Base-by-base conservation (phyloP, 2,329 filamentous ascomycete species). In the Fusarium irregulare region DNA sequence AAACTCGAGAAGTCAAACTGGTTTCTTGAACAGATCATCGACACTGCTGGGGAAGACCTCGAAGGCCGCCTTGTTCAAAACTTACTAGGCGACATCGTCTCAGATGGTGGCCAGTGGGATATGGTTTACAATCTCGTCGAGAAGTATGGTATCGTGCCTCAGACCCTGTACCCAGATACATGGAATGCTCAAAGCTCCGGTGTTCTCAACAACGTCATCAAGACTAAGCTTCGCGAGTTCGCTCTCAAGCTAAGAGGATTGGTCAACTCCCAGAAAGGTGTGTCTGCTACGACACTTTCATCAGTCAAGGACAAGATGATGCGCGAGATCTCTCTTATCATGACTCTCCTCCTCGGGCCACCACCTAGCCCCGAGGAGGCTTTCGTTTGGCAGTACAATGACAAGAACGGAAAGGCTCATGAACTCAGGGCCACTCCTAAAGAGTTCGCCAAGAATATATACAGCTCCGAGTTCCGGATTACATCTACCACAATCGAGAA, bases 1-100 rank as follows among this genome's bases (percentile, higher is more conserved):
- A 97, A 97, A 82, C 88, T 97, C 21, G 94, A 97, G 80, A 97
- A 97, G 80, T 86, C 91, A 11, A 97, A 97, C 79, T 97, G 88
- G 83, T 97, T 97, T 82, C 86, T 97, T 20, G 93, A 97, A 80
- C 91, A 92, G 75, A 88, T 95, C 65, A 87, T 97, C 58, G 89
- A 93, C 68, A 97, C 93, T 0, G 86, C 88, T 0, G 83, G 84
- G 54, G 86, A 93, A 73, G 88, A 91, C 34, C 84, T 97, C 3
- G 92, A 94, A 70, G 86, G 89, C 23, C 83, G 94, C 12, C 81
- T 97, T 6, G 85, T 97, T 5, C 91, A 94, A 77, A 86, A 86
- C 6, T 81, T 97, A 6, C 83, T 95, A 28, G 81, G 83, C 0
- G 85, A 87, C 23, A 91, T 93, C 1, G 89, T 96, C 7, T 88